phyloP scores from a whole-genome alignment of 208 protist genomes.

The Balamuthia mandrillaris region DNA sequence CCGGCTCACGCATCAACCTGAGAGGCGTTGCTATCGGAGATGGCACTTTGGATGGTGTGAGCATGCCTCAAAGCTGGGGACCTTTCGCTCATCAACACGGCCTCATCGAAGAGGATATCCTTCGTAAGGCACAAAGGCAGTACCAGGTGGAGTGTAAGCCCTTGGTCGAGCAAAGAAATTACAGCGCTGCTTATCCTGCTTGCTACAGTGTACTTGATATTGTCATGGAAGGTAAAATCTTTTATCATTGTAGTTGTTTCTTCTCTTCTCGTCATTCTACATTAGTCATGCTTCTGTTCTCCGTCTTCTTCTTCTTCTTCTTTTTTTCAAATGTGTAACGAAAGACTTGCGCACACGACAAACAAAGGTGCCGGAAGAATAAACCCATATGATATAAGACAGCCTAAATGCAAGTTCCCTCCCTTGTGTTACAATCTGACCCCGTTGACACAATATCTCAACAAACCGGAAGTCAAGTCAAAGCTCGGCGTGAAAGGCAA shows the following conservation, averaged over 20 bases:
- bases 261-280: neutral
- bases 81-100: slow-evolving; percentile 1
- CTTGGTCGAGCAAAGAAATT: neutral
- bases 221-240: neutral
- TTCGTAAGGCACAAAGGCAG: neutral
- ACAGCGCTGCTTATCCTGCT: neutral
- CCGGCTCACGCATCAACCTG: neutral
- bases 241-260: no score
- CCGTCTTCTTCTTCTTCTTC: neutral
- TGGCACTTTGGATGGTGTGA: neutral
- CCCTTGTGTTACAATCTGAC: slow-evolving; percentile 26
- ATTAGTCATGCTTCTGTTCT: neutral
- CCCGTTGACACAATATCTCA: neutral
- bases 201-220: slow-evolving; percentile 24
- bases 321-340: neutral
- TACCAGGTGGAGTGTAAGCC: neutral
- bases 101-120: neutral
- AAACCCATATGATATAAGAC: neutral
- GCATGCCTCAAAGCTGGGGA: slow-evolving; percentile 13
- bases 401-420: slow-evolving; percentile 5
- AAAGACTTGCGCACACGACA: no score
- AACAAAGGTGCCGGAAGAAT: neutral
- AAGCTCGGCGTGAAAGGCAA: slow-evolving; percentile 31
- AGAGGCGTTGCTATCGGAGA: slow-evolving; percentile 18
- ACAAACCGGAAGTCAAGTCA: neutral